A percentile compares a stretch with the other conserved stretches of the same genome.
phyloP scores from a whole-genome alignment of 2,329 filamentous ascomycete species.

The Xylariales sp. region DNA sequence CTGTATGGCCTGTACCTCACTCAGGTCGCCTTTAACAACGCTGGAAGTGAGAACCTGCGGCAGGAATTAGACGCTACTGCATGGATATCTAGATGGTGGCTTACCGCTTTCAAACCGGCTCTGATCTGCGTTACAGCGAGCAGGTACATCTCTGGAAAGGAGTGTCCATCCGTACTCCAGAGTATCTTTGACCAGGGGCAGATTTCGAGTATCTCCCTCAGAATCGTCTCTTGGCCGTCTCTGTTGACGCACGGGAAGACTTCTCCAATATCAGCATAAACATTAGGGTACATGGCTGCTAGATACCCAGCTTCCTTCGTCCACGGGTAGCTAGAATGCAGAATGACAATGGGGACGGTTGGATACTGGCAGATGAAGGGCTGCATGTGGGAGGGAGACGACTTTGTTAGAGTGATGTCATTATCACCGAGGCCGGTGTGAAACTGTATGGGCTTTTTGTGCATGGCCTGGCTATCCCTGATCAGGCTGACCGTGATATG shows the following conservation, averaged over 20 bases:
- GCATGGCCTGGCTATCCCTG: conserved; percentile 31
- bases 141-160: conserved; percentile 73
- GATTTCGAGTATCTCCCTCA: conserved; percentile 71
- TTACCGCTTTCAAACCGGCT: conserved; percentile 62
- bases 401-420: conserved; percentile 64
- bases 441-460: conserved; percentile 73
- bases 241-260: conserved; percentile 76
- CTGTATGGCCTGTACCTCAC: conserved; percentile 55
- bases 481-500: conserved; percentile 59
- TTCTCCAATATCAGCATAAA: conserved; percentile 78
- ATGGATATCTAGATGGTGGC: conserved; percentile 11
- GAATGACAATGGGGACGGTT: conserved; percentile 67
- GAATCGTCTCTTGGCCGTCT: conserved; percentile 66
- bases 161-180: conserved; percentile 79
- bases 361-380: conserved; percentile 66
- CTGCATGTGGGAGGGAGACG: conserved; percentile 74
- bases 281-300: conserved; percentile 71
- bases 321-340: conserved; percentile 80
- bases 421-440: conserved; percentile 81
- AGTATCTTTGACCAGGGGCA: conserved; percentile 71
- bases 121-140: conserved; percentile 69
- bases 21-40: conserved; percentile 59
- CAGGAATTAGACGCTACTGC: neutral
- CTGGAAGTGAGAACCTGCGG: conserved; percentile 58
- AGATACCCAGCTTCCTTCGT: conserved; percentile 75